phyloP scores from a whole-genome alignment of 1,139 yeast genomes.

The Kodamaea derodonti region DNA sequence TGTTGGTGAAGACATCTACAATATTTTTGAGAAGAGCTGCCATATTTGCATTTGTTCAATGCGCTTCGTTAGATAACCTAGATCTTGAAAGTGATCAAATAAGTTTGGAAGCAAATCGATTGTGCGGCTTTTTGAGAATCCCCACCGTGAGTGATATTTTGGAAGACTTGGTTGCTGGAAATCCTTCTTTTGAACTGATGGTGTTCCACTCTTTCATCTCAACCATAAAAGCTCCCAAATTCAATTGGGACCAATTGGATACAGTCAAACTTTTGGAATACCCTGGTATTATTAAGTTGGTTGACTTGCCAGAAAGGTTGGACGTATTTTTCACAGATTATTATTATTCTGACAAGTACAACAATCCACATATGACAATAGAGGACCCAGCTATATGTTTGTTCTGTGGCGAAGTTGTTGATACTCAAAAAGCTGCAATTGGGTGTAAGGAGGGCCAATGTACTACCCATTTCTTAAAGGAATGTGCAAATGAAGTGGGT shows the following conservation, averaged over 20 bases:
- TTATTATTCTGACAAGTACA: slow-evolving; percentile 43
- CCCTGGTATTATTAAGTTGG: slow-evolving; percentile 61
- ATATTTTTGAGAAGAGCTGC: slow-evolving; percentile 70
- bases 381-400: slow-evolving; percentile 86
- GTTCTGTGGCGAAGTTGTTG: slow-evolving; percentile 71
- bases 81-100: slow-evolving; percentile 13
- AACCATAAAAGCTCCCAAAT: slow-evolving; percentile 4
- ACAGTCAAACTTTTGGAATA: slow-evolving; percentile 42
- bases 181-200: slow-evolving; percentile 12
- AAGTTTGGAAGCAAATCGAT: slow-evolving; percentile 50
- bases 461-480: slow-evolving; percentile 57
- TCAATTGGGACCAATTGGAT: slow-evolving; percentile 6
- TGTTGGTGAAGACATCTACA: slow-evolving; percentile 54
- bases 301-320: slow-evolving; percentile 61
- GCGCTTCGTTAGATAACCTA: slow-evolving; percentile 52
- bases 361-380: slow-evolving; percentile 38
- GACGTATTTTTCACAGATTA: slow-evolving; percentile 66
- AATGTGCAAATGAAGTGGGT: slow-evolving; percentile 71
- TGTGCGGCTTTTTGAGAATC: slow-evolving; percentile 52
- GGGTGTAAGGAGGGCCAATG: slow-evolving; percentile 63
- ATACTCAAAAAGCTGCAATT: slow-evolving; percentile 56
- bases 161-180: slow-evolving; percentile 7
- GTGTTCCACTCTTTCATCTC: slow-evolving; percentile 20
- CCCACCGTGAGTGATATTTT: slow-evolving; percentile 26
- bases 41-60: slow-evolving; percentile 53